Evolutionary conservation across 768 basidiomycete species (phyloP), one percentile per base, ranked within the genome.

Genomic region (Russula lepida): DNA sequence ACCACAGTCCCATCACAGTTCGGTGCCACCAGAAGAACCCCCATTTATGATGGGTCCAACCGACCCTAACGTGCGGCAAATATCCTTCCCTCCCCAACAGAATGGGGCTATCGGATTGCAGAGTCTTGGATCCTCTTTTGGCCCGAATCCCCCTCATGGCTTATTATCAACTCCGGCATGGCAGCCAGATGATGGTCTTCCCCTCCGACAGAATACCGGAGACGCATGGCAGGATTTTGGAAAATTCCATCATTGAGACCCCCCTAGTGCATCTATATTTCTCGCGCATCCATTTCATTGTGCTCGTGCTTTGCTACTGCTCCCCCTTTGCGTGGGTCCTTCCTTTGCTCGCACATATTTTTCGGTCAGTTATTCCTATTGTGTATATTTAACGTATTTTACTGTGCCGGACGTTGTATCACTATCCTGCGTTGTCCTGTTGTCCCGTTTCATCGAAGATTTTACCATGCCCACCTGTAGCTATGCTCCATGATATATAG

Each of bases 321-420:
- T 5, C 1, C 3, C 7, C 53, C 11, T 54, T 51, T 43, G 13
- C 21, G 6, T 30, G 27, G 7, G 6, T 28, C 53, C 19, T 9
- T 49, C 33, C n/a, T 43, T 13, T 54, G 44, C 30, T 41, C 28
- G 28, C 35, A 15, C 35, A 37, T 6, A 13, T 6, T 37, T 17
- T 56, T 58, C 46, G 62, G 43, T 58, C 62, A 58, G 25, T 49
- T 23, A 4, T 58, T 58, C 17, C 43, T 30, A 39, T 35, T 61
- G 52, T 63, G 25, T 44, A 58, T 63, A 58, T 63, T 58, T 58
- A 63, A 63, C 56, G 4, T 58, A 63, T 58, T 58, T 54, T 54
- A 54, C 35, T 48, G 35, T 44, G 57, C 30, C 28, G 62, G 62
- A 63, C 57, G 27, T 58, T 58, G 62, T 63, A 58, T 33, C 44